phyloP scores from a whole-genome alignment of 179 eudicot species.

The Silene vulgaris region DNA sequence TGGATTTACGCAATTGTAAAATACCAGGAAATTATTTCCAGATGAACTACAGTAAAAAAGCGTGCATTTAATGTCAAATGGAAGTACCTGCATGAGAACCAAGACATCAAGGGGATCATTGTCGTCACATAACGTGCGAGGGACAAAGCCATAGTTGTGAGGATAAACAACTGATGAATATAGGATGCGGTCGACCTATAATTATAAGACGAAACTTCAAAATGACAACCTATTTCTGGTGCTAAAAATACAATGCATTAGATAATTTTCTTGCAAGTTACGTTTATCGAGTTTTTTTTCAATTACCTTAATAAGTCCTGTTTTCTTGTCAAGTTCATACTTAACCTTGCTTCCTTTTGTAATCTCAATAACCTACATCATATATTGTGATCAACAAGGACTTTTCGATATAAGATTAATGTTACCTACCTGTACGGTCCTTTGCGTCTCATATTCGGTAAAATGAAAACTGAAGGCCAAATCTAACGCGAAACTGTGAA shows the following conservation, averaged over 20 bases:
- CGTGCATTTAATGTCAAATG: background rate
- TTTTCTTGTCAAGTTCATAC: conserved; percentile 85
- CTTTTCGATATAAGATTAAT: background rate
- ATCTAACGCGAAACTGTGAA: background rate
- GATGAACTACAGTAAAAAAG: background rate
- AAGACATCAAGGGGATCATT: conserved; percentile 86
- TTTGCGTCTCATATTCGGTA: conserved; percentile 1
- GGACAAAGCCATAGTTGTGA: conserved; percentile 87
- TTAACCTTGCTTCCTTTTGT: conserved; percentile 85
- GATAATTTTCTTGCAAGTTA: no score
- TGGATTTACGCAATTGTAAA: no score
- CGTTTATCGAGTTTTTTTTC: no score
- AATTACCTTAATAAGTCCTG: conserved; percentile 70
- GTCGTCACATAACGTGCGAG: conserved; percentile 83
- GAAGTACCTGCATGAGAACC: conserved; percentile 77
- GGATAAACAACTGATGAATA: conserved; percentile 91
- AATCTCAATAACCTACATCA: conserved; percentile 65
- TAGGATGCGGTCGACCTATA: conserved; percentile 73
- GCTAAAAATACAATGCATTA: background rate
- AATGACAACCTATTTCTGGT: background rate
- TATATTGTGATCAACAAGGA: background rate
- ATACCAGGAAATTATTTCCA: no score
- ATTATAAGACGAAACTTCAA: background rate
- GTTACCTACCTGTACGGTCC: background rate
- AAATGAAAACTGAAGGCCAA: no score